Base-by-base conservation (phyloP, 495 filamentous ascomycete genomes). In the Penicillium mononematosum region DNA sequence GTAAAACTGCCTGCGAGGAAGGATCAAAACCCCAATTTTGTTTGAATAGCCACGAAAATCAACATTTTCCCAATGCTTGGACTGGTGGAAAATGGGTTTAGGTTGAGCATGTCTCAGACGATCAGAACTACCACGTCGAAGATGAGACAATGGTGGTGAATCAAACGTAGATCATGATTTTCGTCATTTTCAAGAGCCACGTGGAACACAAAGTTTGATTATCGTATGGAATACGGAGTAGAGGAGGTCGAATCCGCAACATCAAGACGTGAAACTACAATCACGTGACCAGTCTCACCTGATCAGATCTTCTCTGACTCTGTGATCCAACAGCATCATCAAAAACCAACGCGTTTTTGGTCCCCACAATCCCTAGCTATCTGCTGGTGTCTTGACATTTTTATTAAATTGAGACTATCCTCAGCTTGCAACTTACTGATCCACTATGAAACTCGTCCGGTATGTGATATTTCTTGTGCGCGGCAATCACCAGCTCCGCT, bases 401-500 rank as follows among this genome's bases (percentile, higher is more conserved):
- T 36, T 27, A 41, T 27, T 6, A 48, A 27, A 24, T 25, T 17
- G 31, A 38, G 29, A 16, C 8, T 27, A 16, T 19, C 10, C 22
- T 25, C 19, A 24, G 5, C 36, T 29, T 58, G 42, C 31, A 56
- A 44, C 42, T 50, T 38, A 58, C 25, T 12, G 41, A 52, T 27
- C 42, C 80, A 90, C 67, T 61, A 98, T 98, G 93, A 98, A 98
- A 89, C 89, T 98, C 77, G 93, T 98, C 74, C 88, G 92, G 93
- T 96, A 87, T 80, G 85, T 77, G 38, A n/a, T 32, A 27, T 34
- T 38, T 10, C 3, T 22, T 34, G 34, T 49, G 48, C 25, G 46
- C 45, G 50, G 45, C 27, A 41, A 36, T 27, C 42, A 44, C 38
- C 42, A 32, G 47, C 52, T 57, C 48, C 57, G 47, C 64, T 50